Evolutionary conservation across 2,329 filamentous ascomycete species (phyloP), one percentile per base, ranked within the genome.

Genomic region (Neonectria faginata): DNA sequence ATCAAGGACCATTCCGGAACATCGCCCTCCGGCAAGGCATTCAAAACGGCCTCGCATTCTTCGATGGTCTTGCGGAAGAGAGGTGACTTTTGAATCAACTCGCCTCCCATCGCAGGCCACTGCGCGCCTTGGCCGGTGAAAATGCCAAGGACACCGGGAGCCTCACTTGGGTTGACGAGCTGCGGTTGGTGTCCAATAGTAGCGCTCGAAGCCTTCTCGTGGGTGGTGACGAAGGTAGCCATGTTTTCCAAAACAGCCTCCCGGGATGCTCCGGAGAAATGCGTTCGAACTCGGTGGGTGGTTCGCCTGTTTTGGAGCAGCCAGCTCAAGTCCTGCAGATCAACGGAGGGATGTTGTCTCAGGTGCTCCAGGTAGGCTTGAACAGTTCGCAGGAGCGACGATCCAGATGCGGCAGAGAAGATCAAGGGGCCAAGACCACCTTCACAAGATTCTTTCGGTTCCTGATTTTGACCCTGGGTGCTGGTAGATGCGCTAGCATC

Each of bases 41-140:
- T 29, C 64, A 74, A 61, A 12, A 64, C 67, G 2, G 66, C 57
- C 1, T 75, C 70, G 14, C 78, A 62, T 31, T 68, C 68, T 47
- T 70, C 67, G 2, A 70, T 62, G 25, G 63, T 64, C 22, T 51
- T 45, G 18, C 63, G 48, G 39, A 63, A 64, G n/a, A 65, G 58
- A 18, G 57, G 52, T 18, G 57, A 66, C n/a, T 60, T 44, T 5
- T 60, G 47, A 50, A 72, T 67, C 51, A 78, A 70, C 65, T 77
- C 75, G 8, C 73, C 69, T 33, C 77, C 77, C 77, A 79, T 77
- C 20, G 62, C 70, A 45, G 64, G 55, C 74, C 73, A 77, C 65
- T 77, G 75, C 6, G 75, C 77, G 31, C 77, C 77, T 60, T 79
- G 77, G 8, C 77, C 77, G 8, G 76, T 78, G 60, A 79, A 75